Evolutionary conservation across 768 basidiomycete genomes (phyloP).

Genomic region (Crucibulum laeve): DNA sequence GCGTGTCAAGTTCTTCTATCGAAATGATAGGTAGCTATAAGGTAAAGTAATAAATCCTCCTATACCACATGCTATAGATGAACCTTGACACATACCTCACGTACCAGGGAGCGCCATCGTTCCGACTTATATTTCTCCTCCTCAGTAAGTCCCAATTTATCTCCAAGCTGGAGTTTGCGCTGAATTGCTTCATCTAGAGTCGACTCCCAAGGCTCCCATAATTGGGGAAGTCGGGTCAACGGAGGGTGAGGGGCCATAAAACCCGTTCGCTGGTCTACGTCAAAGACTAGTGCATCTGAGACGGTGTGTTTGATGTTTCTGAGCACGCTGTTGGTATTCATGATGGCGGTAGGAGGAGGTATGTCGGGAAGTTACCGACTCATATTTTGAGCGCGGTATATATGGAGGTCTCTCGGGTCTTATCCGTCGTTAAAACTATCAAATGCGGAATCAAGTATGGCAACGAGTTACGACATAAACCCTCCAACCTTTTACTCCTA

Average conservation of each 20-base stretch:
- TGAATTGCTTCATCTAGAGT: conserved; percentile 46
- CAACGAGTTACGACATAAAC: too few species aligned
- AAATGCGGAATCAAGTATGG: too few species aligned
- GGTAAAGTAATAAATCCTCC: background rate
- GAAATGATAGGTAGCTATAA: conserved; percentile 51
- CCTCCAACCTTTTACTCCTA: too few species aligned
- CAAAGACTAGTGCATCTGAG: conserved; percentile 68
- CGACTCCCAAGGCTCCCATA: conserved; percentile 75
- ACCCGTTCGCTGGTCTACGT: conserved; percentile 86
- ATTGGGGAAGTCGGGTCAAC: conserved; percentile 49
- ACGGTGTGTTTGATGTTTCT: too few species aligned
- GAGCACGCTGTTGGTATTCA: too few species aligned
- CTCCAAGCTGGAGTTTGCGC: conserved; percentile 53
- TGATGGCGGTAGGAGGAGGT: too few species aligned
- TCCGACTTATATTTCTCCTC: conserved; percentile 39
- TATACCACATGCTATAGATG: conserved; percentile 1
- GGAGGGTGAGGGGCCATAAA: conserved; percentile 87
- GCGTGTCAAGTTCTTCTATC: conserved; percentile 42
- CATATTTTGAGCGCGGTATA: too few species aligned
- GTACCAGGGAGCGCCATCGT: conserved; percentile 49
- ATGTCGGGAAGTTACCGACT: too few species aligned
- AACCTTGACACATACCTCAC: conserved; percentile 33
- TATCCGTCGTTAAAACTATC: too few species aligned
- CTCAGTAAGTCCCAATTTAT: conserved; percentile 39
- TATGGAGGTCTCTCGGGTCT: too few species aligned